Conservation (phyloP, 208 protist species). For the Acanthamoeba castellanii region DNA sequence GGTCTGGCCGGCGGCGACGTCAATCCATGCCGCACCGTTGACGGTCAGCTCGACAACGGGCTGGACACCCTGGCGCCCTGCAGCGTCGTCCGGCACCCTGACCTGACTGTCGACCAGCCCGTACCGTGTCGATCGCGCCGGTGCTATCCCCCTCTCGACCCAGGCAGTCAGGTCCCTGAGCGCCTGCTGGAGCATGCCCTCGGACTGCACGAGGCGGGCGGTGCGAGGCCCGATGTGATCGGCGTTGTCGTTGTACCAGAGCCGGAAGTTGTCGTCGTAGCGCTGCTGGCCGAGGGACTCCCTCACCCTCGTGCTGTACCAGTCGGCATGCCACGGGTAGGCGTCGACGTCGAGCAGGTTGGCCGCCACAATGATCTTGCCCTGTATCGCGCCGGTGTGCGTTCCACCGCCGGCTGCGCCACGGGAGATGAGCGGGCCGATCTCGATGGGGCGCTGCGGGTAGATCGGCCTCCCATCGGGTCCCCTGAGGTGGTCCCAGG, state of each 20-base stretch:
- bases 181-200: slow-evolving; percentile 30
- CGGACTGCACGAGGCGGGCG: neutral
- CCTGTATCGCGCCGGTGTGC: slow-evolving; percentile 16
- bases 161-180: neutral
- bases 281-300: slow-evolving; percentile 22
- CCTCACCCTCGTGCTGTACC: slow-evolving; percentile 58
- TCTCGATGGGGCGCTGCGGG: slow-evolving; percentile 27
- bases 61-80: slow-evolving; percentile 10
- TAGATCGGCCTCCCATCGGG: slow-evolving; percentile 17
- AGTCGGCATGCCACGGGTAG: slow-evolving; percentile 36
- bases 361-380: slow-evolving; percentile 8
- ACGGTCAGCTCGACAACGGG: slow-evolving; percentile 6
- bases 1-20: neutral
- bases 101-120: neutral
- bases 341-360: slow-evolving; percentile 55
- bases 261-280: slow-evolving; percentile 48
- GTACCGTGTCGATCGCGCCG: neutral
- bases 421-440: neutral
- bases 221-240: slow-evolving; percentile 40
- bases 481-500: slow-evolving; percentile 32
- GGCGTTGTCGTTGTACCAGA: slow-evolving; percentile 46
- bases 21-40: neutral
- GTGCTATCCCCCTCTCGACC: slow-evolving; percentile 1
- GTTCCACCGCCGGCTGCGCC: neutral
- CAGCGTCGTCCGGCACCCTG: neutral